Evolutionary conservation across 805 yeast species (phyloP), one percentile per base, ranked within the genome.

Genomic region (Candida insectalens): DNA sequence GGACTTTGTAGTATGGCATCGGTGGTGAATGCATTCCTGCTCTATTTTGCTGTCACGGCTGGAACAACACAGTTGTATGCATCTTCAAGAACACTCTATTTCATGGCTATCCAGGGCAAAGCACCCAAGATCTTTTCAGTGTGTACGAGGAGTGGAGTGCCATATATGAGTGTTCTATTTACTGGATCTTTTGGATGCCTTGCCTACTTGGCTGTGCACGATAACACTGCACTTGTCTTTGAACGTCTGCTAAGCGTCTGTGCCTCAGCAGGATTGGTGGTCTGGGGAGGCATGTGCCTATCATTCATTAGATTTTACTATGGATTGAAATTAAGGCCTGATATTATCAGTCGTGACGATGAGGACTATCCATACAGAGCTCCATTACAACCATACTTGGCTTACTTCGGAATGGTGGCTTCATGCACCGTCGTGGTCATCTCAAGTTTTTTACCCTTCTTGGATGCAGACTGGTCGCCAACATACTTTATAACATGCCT

Each of bases 261-360:
- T 34, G 75, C 88, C 3, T 73, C 88, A 0, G 70, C 88, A 1
- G 88, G 87, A 1, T 69, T 84, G 34, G 56, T 85, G 23, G 84
- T 82, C 28, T 85, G 95, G 95, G 65, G 67, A 37, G 74, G 78
- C 6, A 74, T 74, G 78, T 69, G 76, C 43, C 52, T 74, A 13
- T 60, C 77, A 5, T 74, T 59, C 42, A 59, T 74, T 20, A 42
- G 81, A 26, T 74, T 72, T 40, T 74, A 65, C 46, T 64, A 63
- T 42, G 80, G 77, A 1, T 54, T 74, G 38, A 63, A 69, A 39
- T 49, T 59, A 29, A 49, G 81, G 34, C 76, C 77, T 0, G 81
- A 74, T 46, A 69, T 74, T 26, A 65, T 72, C 19, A 57, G 60
- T 38, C 50, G 81, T 33, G 63, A 72, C 37, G 77, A 72, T 46